Evolutionary conservation across 305 asterid genomes (phyloP).

Genomic region (Solanum hybrid): DNA sequence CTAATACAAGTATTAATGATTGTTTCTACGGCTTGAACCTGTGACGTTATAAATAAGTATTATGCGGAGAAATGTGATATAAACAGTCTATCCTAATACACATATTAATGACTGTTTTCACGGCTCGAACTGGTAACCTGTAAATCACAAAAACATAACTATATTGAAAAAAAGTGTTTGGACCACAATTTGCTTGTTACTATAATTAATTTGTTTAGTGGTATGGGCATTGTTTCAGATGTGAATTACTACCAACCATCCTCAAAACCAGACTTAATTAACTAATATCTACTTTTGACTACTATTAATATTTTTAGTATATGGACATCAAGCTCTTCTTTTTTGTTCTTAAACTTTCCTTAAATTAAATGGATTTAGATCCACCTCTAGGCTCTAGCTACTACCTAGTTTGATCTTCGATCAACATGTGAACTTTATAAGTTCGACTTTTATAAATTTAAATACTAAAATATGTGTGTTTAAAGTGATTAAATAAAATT

Average conservation of each 20-base stretch:
- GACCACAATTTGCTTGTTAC: neutral
- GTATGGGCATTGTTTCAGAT: neutral
- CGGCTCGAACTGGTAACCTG: fast-evolving
- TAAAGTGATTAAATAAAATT: neutral
- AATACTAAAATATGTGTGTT: neutral
- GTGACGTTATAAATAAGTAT: neutral
- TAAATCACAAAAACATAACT: neutral
- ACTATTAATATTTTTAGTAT: neutral
- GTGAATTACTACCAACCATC: neutral
- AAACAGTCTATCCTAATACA: neutral
- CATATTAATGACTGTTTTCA: neutral
- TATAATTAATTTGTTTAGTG: neutral
- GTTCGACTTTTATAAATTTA: too few relatives aligned
- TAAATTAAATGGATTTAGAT: neutral
- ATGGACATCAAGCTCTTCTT: neutral
- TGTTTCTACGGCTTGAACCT: too few relatives aligned
- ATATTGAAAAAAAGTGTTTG: neutral
- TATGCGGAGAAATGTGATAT: neutral
- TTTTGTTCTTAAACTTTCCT: neutral
- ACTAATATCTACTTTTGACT: neutral
- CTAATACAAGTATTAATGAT: neutral
- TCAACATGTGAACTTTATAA: neutral
- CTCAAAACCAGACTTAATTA: neutral
- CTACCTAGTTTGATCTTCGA: neutral
- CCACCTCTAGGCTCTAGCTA: neutral